phyloP scores from a whole-genome alignment of 352 stramenopile genomes.

The Pythium periplocum region DNA sequence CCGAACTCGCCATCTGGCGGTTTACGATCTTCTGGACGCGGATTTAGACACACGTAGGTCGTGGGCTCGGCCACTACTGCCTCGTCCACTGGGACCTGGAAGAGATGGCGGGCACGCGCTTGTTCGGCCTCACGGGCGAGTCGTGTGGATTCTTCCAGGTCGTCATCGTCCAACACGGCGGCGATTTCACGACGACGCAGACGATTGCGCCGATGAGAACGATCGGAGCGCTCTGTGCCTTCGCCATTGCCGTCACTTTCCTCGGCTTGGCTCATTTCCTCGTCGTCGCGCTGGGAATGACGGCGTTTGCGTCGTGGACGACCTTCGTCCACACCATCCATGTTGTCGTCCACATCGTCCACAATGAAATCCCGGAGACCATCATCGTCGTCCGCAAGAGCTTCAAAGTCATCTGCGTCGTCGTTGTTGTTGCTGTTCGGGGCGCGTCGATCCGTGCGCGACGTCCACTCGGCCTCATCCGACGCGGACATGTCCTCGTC shows the following conservation, averaged over 20 bases:
- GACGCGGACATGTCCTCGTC: too few species aligned
- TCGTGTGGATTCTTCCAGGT: slow-evolving; percentile 58
- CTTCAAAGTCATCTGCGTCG: slow-evolving; percentile 11
- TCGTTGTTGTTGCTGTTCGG: slow-evolving; percentile 7
- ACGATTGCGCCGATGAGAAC: slow-evolving; percentile 18
- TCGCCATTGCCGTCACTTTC: slow-evolving; percentile 3
- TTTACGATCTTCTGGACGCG: slow-evolving; percentile 24
- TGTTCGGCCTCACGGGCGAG: slow-evolving; percentile 61
- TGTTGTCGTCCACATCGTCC: slow-evolving; percentile 13
- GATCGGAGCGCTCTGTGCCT: slow-evolving; percentile 1
- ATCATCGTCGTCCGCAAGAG: slow-evolving; percentile 19
- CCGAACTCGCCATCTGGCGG: slow-evolving; percentile 38
- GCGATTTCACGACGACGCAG: slow-evolving; percentile 61
- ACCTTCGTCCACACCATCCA: slow-evolving; percentile 15
- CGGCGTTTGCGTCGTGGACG: slow-evolving; percentile 18
- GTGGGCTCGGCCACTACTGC: slow-evolving; percentile 17
- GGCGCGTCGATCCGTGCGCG: neutral
- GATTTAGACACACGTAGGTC: slow-evolving; percentile 60
- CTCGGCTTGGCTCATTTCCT: slow-evolving; percentile 14
- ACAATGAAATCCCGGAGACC: slow-evolving; percentile 16
- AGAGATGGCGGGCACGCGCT: slow-evolving; percentile 31
- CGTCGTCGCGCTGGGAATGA: slow-evolving; percentile 1
- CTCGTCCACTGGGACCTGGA: slow-evolving; percentile 28
- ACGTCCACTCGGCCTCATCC: slow-evolving; percentile 35
- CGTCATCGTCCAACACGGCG: slow-evolving; percentile 58